Base-by-base conservation (phyloP, 2,329 filamentous ascomycete species). In the Neofusicoccum parvum region DNA sequence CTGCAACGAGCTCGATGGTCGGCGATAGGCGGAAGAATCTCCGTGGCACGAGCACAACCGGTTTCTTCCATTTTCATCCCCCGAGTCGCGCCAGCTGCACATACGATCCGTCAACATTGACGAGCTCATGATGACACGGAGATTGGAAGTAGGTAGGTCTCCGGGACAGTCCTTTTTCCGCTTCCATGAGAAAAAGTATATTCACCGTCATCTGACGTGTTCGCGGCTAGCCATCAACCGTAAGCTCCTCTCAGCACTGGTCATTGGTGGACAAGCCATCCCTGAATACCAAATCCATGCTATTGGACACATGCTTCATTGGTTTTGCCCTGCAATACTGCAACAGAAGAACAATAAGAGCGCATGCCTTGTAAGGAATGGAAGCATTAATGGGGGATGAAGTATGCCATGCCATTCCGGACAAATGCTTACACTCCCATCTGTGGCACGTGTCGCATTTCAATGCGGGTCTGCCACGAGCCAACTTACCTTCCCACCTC, bases 11-110 rank as follows among this genome's bases (percentile, higher is more conserved):
- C 54, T 32, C 39, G 15, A 9, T 34, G 11, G 2, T 34, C 49
- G 11, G 10, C 12, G 27, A 15, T 46, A 32, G 54, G 39, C 54
- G 27, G 53, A 46, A 59, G 7, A 34, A 34, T 5, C n/a, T 60
- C 56, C 56, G 56, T 48, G 43, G 56, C 56, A 60, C 56, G 56
- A 48, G 56, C 56, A 32, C n/a, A 10, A 11, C 6, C 54, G 14
- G 17, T 11, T 17, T 37, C 11, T 23, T 12, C 43, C 32, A 23
- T 45, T 39, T 34, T 45, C 39, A 34, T n/a, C 54, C 17, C 14
- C 39, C 20, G n/a, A 46, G 15, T 9, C 23, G 34, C 32, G 23
- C 15, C 6, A 34, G 41, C 39, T 59, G 37, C 37, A 39, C 11
- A 11, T 15, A 39, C 37, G 1, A 12, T 10, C 6, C 37, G 14